phyloP scores from a whole-genome alignment of 106 monocot species.

The Chionographis japonica region DNA sequence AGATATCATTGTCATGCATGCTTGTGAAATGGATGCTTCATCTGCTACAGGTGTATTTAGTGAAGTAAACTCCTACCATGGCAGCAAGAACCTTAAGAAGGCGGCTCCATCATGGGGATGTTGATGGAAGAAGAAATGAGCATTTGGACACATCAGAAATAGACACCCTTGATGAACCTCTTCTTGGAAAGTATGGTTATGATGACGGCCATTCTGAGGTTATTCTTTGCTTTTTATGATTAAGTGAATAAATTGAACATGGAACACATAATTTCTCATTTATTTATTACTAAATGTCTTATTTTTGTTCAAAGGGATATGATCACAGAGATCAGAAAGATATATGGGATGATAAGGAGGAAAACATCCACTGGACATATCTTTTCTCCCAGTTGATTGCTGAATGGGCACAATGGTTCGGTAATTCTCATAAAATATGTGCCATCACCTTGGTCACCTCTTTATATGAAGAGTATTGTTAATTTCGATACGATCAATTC shows the following conservation, averaged over 20 bases:
- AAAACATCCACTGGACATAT: conserved; percentile 62
- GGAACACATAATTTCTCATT: background rate
- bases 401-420: conserved; percentile 91
- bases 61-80: conserved; percentile 25
- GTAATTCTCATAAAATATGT: conserved; percentile 27
- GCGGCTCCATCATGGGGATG: conserved; percentile 64
- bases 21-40: background rate
- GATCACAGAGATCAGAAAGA: conserved; percentile 30
- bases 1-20: background rate
- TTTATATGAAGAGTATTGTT: background rate
- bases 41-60: background rate
- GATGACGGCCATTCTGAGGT: conserved; percentile 39
- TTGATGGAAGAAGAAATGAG: conserved; percentile 71
- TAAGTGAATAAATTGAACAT: background rate
- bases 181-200: conserved; percentile 46
- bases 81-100: conserved; percentile 61
- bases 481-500: background rate
- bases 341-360: conserved; percentile 56
- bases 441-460: background rate
- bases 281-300: background rate
- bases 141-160: conserved; percentile 22
- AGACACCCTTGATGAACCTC: conserved; percentile 68
- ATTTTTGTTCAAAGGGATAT: conserved; percentile 25
- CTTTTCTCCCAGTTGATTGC: conserved; percentile 70
- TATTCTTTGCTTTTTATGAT: background rate